phyloP scores from a whole-genome alignment of 2,329 filamentous ascomycete species.

The Scytalidium lignicola region DNA sequence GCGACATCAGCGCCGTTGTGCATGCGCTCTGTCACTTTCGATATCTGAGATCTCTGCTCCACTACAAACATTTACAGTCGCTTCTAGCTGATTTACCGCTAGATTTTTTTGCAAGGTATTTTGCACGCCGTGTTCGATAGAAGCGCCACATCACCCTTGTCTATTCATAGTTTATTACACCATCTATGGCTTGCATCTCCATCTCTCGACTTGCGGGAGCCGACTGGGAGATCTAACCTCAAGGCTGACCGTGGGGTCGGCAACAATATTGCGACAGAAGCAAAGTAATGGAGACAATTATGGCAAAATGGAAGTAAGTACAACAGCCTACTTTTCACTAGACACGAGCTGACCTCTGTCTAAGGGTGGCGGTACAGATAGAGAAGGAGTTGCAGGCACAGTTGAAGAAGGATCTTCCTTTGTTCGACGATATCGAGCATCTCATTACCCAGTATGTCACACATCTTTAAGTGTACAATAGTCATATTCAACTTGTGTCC shows the following conservation, averaged over 20 bases:
- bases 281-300: conserved; percentile 26
- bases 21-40: background rate
- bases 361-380: conserved; percentile 36
- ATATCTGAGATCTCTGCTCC: too few species aligned
- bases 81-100: background rate
- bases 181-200: conserved; percentile 23
- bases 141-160: background rate
- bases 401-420: conserved; percentile 39
- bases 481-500: background rate
- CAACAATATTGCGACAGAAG: conserved; percentile 7
- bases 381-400: conserved; percentile 43
- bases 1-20: background rate
- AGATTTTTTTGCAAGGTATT: background rate
- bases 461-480: background rate
- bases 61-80: background rate
- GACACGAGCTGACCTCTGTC: conserved; percentile 11
- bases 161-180: background rate
- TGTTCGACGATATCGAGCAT: conserved; percentile 41
- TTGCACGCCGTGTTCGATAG: background rate
- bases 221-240: conserved; percentile 53
- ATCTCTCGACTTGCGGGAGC: conserved; percentile 26
- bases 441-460: conserved; percentile 24
- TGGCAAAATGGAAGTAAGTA: conserved; percentile 48
- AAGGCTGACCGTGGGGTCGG: conserved; percentile 45
- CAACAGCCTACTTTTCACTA: conserved; percentile 1